These are phyloP conservation scores for Ogataea corticis DNA, from an alignment of 805 yeast genomes.

Conservation along the genomic window DNA sequence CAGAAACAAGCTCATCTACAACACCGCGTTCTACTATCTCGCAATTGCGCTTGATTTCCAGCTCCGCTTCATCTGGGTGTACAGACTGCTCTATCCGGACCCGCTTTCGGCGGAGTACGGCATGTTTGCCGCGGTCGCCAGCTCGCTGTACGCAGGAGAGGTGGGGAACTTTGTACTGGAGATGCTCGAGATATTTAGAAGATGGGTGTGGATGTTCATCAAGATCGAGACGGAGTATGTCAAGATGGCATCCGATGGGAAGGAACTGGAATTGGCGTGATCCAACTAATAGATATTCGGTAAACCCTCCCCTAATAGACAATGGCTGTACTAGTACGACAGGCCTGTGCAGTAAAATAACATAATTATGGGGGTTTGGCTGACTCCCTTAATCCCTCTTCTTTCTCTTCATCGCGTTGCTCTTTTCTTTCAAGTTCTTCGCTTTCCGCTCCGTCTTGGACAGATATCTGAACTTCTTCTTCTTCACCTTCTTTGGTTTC, in stretches of 20 bases:
- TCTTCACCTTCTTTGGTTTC: slow-evolving; percentile 40
- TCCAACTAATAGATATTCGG: too few species aligned
- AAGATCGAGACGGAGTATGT: slow-evolving; percentile 77
- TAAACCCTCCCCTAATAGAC: slow-evolving; percentile 15
- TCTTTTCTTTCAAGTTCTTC: slow-evolving; percentile 47
- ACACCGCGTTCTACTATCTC: slow-evolving; percentile 45
- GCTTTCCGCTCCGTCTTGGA: slow-evolving; percentile 74
- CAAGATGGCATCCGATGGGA: slow-evolving; percentile 22
- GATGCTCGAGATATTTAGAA: slow-evolving; percentile 70
- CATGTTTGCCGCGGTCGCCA: slow-evolving; percentile 19
- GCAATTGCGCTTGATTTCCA: slow-evolving; percentile 63
- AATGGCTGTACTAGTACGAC: too few species aligned
- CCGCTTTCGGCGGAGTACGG: slow-evolving; percentile 16
- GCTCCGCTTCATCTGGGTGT: slow-evolving; percentile 76
- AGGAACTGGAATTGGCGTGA: too few species aligned
- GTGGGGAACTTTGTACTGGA: slow-evolving; percentile 69
- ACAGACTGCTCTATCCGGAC: slow-evolving; percentile 40
- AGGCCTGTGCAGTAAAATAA: too few species aligned
- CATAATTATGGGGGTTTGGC: too few species aligned
- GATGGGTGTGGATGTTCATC: slow-evolving; percentile 89
- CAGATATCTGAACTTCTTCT: slow-evolving; percentile 86
- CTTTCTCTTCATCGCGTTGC: slow-evolving; percentile 28
- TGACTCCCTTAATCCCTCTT: slow-evolving; percentile 26
- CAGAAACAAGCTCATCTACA: slow-evolving; percentile 35
- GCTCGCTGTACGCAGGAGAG: slow-evolving; percentile 42